Conservation (phyloP, 805 yeast genomes). For the Saccharomycopsis synnaedendra region DNA sequence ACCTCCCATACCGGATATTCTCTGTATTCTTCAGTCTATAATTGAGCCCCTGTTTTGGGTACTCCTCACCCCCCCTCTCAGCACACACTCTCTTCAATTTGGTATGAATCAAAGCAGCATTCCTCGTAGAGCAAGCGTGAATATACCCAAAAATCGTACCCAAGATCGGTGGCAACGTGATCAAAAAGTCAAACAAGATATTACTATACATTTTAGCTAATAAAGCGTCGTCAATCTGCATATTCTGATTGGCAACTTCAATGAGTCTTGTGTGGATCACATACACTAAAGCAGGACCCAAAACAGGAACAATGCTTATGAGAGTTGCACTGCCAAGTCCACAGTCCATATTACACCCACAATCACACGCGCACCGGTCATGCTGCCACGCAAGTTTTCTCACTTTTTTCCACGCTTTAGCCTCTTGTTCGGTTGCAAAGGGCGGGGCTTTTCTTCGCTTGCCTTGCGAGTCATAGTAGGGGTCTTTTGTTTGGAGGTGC, state of each 20-base stretch:
- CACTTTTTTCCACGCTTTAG: conserved; percentile 58
- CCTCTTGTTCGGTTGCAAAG: conserved; percentile 46
- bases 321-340: conserved; percentile 76
- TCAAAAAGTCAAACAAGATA: conserved; percentile 59
- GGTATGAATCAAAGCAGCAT: conserved; percentile 73
- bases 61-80: neutral
- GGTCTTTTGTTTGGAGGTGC: conserved; percentile 29
- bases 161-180: conserved; percentile 69
- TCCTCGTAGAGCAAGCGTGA: conserved; percentile 78
- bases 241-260: conserved; percentile 32
- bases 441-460: conserved; percentile 50
- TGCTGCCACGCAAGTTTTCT: conserved; percentile 78
- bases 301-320: conserved; percentile 57
- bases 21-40: too few species aligned
- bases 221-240: conserved; percentile 30
- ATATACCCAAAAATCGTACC: conserved; percentile 76
- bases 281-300: conserved; percentile 83
- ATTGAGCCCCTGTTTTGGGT: too few species aligned
- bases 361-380: conserved; percentile 75
- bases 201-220: conserved; percentile 67
- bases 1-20: too few species aligned
- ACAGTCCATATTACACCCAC: conserved; percentile 44
- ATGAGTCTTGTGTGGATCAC: conserved; percentile 63
- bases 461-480: conserved; percentile 50
- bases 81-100: conserved; percentile 19